A percentile compares a stretch with the other conserved stretches of the same genome.
Evolutionary conservation across 768 basidiomycete genomes (phyloP).

Genomic region (Arthromyces matolae): DNA sequence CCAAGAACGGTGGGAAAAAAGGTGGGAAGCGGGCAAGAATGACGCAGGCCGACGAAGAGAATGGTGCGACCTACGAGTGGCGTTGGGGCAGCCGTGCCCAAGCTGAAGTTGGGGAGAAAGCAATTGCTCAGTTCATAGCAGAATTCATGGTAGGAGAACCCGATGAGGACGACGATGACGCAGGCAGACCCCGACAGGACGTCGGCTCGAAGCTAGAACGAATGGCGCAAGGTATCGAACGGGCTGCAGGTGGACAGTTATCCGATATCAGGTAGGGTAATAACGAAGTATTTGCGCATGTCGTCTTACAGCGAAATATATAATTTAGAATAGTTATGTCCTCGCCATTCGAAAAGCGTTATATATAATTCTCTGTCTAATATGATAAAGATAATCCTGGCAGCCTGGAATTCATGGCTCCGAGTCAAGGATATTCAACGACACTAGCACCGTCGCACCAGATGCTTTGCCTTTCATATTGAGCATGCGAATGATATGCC

Average conservation of each 20-base stretch:
- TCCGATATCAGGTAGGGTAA: constrained; percentile 30
- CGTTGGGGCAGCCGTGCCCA: constrained; percentile 82
- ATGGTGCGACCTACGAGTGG: constrained; percentile 62
- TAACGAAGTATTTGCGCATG: background rate
- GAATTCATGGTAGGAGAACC: constrained; percentile 66
- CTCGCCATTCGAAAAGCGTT: too few species aligned
- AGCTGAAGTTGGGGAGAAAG: constrained; percentile 79
- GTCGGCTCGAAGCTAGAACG: constrained; percentile 21
- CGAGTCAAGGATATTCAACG: constrained; percentile 23
- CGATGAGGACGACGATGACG: constrained; percentile 35
- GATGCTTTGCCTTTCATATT: constrained; percentile 48
- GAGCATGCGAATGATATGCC: constrained; percentile 48
- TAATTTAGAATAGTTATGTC: background rate
- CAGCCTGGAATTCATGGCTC: too few species aligned
- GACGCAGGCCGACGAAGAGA: constrained; percentile 36
- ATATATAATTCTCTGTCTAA: too few species aligned
- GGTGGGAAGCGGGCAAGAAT: constrained; percentile 53
- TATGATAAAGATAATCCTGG: too few species aligned
- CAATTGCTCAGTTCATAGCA: constrained; percentile 69
- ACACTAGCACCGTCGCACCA: constrained; percentile 34
- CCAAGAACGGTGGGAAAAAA: constrained; percentile 32
- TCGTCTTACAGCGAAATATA: background rate
- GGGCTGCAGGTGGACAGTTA: constrained; percentile 60
- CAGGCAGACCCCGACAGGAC: constrained; percentile 20
- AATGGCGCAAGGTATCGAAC: constrained; percentile 55